Conservation (phyloP, 208 protist species). For the Leptomonas seymouri region DNA sequence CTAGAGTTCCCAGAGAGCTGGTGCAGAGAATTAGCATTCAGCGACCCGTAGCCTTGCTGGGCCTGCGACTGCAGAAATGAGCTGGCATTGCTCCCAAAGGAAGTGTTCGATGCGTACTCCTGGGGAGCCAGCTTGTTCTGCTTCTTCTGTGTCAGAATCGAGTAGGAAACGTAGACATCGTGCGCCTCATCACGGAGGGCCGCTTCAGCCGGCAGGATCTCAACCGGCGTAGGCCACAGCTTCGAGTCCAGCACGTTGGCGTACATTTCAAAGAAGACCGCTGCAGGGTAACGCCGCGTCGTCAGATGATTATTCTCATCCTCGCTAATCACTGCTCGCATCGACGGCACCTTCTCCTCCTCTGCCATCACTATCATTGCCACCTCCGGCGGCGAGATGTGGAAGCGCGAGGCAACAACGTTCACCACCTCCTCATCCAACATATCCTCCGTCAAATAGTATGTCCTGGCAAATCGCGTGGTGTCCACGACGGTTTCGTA, state of each 20-base stretch:
- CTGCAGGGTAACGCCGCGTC: constrained; percentile 59
- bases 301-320: constrained; percentile 21
- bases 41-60: constrained; percentile 77
- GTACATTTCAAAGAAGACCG: constrained; percentile 72
- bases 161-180: constrained; percentile 80
- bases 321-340: constrained; percentile 44
- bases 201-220: constrained; percentile 70
- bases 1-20: constrained; percentile 60
- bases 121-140: constrained; percentile 56
- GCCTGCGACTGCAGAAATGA: constrained; percentile 62
- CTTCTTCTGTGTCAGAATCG: constrained; percentile 71
- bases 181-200: constrained; percentile 70
- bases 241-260: constrained; percentile 81
- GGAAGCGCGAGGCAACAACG: constrained; percentile 63
- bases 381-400: constrained; percentile 46
- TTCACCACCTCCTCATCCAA: constrained; percentile 68
- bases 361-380: constrained; percentile 52
- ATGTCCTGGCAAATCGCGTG: constrained; percentile 53
- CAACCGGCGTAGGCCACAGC: constrained; percentile 75
- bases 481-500: constrained; percentile 71
- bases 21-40: constrained; percentile 84
- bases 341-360: constrained; percentile 58
- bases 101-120: constrained; percentile 39
- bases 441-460: constrained; percentile 34
- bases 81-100: constrained; percentile 47